Percentiles rank a stretch among this genome's conserved stretches.
Conservation (phyloP, 1,284 basidiomycete species). For the Fomes fomentarius region DNA sequence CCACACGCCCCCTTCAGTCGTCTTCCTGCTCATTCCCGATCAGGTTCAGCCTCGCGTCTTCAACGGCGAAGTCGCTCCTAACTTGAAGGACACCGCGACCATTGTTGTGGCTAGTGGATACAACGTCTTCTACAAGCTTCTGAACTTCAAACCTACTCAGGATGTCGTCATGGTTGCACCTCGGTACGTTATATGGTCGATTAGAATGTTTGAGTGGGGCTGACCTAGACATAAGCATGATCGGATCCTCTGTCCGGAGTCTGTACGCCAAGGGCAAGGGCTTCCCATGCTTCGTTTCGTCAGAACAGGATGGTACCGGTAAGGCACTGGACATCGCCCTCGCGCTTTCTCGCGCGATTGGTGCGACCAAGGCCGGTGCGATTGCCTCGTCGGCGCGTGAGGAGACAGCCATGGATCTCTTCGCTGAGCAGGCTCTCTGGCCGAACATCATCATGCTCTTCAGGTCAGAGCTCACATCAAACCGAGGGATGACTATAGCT, state of each 20-base stretch:
- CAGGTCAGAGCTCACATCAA: slow-evolving; percentile 38
- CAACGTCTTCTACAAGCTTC: slow-evolving; percentile 64
- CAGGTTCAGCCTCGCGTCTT: slow-evolving; percentile 66
- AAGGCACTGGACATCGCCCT: slow-evolving; percentile 50
- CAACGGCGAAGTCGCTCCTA: slow-evolving; percentile 55
- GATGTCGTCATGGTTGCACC: slow-evolving; percentile 72
- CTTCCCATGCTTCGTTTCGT: slow-evolving; percentile 68
- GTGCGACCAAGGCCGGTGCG: slow-evolving; percentile 67
- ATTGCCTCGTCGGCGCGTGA: slow-evolving; percentile 66
- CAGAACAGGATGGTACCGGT: slow-evolving; percentile 63
- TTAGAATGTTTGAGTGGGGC: neutral
- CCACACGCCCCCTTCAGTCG: slow-evolving; percentile 38
- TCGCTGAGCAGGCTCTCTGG: slow-evolving; percentile 70
- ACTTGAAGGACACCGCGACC: slow-evolving; percentile 50
- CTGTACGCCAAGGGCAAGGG: slow-evolving; percentile 62
- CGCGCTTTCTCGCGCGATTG: slow-evolving; percentile 59
- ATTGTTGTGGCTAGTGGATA: slow-evolving; percentile 69
- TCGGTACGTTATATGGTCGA: slow-evolving; percentile 38
- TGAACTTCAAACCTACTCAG: slow-evolving; percentile 57
- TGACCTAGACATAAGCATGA: slow-evolving; percentile 47
- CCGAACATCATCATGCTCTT: slow-evolving; percentile 70
- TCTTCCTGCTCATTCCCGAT: slow-evolving; percentile 66
- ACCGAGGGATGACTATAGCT: neutral
- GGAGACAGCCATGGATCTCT: slow-evolving; percentile 68
- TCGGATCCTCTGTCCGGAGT: slow-evolving; percentile 65